Conservation (phyloP, 768 basidiomycete species). For the Suillus occidentalis region DNA sequence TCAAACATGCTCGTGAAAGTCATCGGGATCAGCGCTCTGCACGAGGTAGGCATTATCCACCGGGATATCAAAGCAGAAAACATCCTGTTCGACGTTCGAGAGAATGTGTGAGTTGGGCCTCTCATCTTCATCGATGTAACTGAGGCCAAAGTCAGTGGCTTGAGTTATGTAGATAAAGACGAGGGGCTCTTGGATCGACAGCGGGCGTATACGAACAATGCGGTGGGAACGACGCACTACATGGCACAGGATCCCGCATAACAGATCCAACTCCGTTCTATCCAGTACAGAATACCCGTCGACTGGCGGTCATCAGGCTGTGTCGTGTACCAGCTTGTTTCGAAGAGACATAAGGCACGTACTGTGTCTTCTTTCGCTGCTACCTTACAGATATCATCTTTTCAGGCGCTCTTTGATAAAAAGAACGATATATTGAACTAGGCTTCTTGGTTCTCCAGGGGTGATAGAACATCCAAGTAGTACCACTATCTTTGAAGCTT, state of each 20-base stretch:
- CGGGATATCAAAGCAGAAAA: constrained; percentile 53
- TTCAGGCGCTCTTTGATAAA: not conserved
- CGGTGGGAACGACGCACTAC: not conserved
- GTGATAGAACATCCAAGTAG: not conserved
- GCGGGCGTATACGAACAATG: not conserved
- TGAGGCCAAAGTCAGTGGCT: too few relatives aligned
- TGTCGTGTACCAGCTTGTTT: not conserved
- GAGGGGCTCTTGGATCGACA: not conserved
- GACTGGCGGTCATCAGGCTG: not conserved
- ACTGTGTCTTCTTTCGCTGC: not conserved
- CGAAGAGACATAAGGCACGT: not conserved
- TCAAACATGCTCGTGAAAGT: constrained; percentile 22
- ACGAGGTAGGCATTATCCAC: constrained; percentile 63
- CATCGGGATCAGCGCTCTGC: constrained; percentile 43
- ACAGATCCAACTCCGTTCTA: not conserved
- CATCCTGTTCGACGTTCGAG: not conserved
- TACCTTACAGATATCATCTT: not conserved
- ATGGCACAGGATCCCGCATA: not conserved
- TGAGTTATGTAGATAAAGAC: not conserved
- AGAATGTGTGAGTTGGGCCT: not conserved
- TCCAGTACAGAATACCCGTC: not conserved
- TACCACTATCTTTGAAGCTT: not conserved
- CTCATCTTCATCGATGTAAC: too few relatives aligned
- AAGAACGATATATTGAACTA: not conserved
- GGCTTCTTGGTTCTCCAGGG: not conserved